Base-by-base conservation (phyloP, 768 basidiomycete species). In the Lactarius quietus region DNA sequence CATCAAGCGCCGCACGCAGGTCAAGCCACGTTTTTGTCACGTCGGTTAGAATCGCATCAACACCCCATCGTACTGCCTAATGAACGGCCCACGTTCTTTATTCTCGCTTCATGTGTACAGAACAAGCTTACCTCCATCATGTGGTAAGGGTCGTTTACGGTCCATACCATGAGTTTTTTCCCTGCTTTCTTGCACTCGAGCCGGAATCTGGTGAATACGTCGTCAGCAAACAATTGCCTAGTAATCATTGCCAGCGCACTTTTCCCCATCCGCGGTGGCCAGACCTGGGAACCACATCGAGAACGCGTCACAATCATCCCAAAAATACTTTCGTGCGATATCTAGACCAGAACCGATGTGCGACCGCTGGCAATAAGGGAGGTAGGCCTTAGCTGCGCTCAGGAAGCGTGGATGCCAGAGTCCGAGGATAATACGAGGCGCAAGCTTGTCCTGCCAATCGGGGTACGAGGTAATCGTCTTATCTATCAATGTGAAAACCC, bases 401-500 rank as follows among this genome's bases (percentile, higher is more conserved):
- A 98, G 78, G 79, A 96, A 99, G 58, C 86, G 84, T 9, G 97
- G 94, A 78, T 99, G 94, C 92, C 92, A 94, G 15, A 95, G 80
- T 6, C 91, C 92, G 62, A 93, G 80, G 9, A 93, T 77, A 71
- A 94, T 85, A 20, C 93, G 84, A 0, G 92, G 93, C 1, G 89
- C 92, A 59, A 96, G 85, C 43, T 71, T 74, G 9, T 83, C 86
- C 76, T 93, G 83, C 90, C 89, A 96, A 35, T 83, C 79, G 1
- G 83, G 79, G 65, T 93, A 84, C 8, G 80, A 71, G 17, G 83
- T 79, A 65, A 96, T 86, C 64, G 82, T 79, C 45, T 76, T 75
- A 77, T 91, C 82, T 86, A 97, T 93, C 51, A 95, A 78, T 28
- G 76, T 73, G 78, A 95, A 97, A 36, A 96, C 82, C n/a, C 84